Conservation (phyloP, 2,329 filamentous ascomycete species). For the Myriangium duriaei region DNA sequence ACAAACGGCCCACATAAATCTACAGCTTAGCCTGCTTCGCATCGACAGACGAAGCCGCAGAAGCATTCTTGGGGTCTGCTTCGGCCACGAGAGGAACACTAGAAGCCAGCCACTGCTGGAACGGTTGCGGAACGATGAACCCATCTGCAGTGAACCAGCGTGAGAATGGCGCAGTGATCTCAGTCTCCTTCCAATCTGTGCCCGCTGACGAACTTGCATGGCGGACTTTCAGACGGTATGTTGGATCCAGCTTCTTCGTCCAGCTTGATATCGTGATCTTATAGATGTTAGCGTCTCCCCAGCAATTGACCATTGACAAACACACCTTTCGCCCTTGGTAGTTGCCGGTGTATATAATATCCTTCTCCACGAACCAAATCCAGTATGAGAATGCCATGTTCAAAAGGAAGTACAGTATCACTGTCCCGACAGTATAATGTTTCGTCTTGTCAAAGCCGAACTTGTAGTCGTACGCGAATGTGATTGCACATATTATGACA, state of each 20-base stretch:
- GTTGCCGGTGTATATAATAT: conserved; percentile 68
- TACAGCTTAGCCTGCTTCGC: background rate
- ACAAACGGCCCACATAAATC: no score
- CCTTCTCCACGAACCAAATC: conserved; percentile 73
- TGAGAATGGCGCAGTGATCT: conserved; percentile 53
- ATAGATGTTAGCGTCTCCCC: conserved; percentile 2
- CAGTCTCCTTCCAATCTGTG: conserved; percentile 27
- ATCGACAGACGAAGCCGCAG: conserved; percentile 22
- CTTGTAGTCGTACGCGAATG: conserved; percentile 86
- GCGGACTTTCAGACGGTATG: conserved; percentile 60
- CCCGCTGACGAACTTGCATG: conserved; percentile 14
- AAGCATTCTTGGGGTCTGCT: conserved; percentile 46
- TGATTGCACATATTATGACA: conserved; percentile 65
- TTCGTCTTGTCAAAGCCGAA: conserved; percentile 82
- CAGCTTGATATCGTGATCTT: conserved; percentile 63
- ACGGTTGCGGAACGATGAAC: conserved; percentile 59
- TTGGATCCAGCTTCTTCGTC: conserved; percentile 66
- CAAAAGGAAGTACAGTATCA: conserved; percentile 64
- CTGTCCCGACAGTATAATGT: conserved; percentile 65
- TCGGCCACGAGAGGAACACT: conserved; percentile 53
- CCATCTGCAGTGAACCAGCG: conserved; percentile 65
- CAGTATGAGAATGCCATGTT: conserved; percentile 71
- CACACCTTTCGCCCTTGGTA: conserved; percentile 53
- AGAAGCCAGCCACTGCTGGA: conserved; percentile 66
- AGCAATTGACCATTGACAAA: conserved; percentile 1